Percentiles rank a stretch among this genome's conserved stretches.
Conservation (phyloP, 2,329 filamentous ascomycete genomes). For the Tricladium varicosporioides region DNA sequence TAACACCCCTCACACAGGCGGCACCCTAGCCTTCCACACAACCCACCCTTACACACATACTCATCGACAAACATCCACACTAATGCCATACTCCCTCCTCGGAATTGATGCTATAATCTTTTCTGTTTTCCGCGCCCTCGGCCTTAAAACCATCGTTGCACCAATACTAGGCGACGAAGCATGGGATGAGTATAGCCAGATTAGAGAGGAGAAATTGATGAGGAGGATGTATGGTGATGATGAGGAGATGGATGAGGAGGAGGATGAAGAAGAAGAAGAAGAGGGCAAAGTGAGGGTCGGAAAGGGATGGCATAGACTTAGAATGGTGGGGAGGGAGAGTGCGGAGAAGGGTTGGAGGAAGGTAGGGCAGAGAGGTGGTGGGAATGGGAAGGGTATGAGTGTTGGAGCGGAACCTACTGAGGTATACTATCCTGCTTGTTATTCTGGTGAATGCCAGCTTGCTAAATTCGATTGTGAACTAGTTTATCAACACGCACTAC, state of each 20-base stretch:
- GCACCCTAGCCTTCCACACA: conserved; percentile 44
- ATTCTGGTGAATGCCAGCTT: background rate
- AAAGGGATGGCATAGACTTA: conserved; percentile 9
- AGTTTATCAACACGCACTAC: conserved; percentile 14
- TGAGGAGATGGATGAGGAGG: conserved; percentile 1
- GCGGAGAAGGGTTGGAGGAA: background rate
- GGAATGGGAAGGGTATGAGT: background rate
- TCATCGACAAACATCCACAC: conserved; percentile 3
- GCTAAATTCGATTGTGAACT: background rate
- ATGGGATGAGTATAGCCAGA: conserved; percentile 14
- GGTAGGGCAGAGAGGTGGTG: background rate
- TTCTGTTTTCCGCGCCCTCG: conserved; percentile 35
- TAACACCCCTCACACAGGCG: conserved; percentile 34
- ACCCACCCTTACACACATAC: conserved; percentile 47
- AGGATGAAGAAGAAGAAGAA: background rate
- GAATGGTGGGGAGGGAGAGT: conserved; percentile 8
- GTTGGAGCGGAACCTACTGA: conserved; percentile 9
- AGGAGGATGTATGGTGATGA: conserved; percentile 5
- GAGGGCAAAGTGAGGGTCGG: conserved; percentile 5
- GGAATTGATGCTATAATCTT: conserved; percentile 46
- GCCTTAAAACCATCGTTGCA: conserved; percentile 31
- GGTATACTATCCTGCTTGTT: background rate
- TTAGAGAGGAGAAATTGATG: conserved; percentile 1
- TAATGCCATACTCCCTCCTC: conserved; percentile 42
- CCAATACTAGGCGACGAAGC: conserved; percentile 29